Percentiles rank a stretch among this genome's conserved stretches.
These are phyloP conservation scores for Cyberlindnera nakhonratchasimensis DNA, from an alignment of 805 yeast genomes.

Conservation along the genomic window DNA sequence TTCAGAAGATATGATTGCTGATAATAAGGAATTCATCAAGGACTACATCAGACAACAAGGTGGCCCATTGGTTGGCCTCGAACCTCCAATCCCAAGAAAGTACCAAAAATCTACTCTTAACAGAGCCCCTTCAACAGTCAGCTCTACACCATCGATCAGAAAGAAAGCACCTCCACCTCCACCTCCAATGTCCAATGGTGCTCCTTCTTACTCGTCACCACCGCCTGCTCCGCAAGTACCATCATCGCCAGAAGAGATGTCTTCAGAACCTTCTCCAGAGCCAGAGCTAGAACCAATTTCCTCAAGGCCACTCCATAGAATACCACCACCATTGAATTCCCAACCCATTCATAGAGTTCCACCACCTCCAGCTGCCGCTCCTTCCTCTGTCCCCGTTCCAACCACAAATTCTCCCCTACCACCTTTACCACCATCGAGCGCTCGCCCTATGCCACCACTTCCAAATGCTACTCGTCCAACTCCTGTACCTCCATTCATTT, in stretches of 20 bases:
- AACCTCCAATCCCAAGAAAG: slow-evolving; percentile 78
- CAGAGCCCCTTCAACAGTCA: slow-evolving; percentile 26
- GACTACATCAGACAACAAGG: slow-evolving; percentile 72
- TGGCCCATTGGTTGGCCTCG: slow-evolving; percentile 76
- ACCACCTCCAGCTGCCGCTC: no score
- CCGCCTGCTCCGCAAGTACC: slow-evolving; percentile 13
- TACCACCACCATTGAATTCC: slow-evolving; percentile 28
- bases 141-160: slow-evolving; percentile 31
- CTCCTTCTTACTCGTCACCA: slow-evolving; percentile 10
- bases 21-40: slow-evolving; percentile 77
- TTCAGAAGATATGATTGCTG: slow-evolving; percentile 85
- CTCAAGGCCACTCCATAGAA: slow-evolving; percentile 17
- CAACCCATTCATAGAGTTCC: slow-evolving; percentile 22
- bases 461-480: slow-evolving; percentile 12
- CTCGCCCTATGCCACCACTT: slow-evolving; percentile 7
- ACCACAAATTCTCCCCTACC: slow-evolving; percentile 2
- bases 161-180: slow-evolving; percentile 43
- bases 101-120: slow-evolving; percentile 35
- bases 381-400: no score
- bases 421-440: slow-evolving; percentile 7
- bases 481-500: neutral
- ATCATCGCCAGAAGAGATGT: slow-evolving; percentile 2
- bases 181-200: slow-evolving; percentile 21
- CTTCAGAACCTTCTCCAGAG: slow-evolving; percentile 12
- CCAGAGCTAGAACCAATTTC: slow-evolving; percentile 11